phyloP scores from a whole-genome alignment of 1,284 basidiomycete genomes.

The Ganoderma sp. region DNA sequence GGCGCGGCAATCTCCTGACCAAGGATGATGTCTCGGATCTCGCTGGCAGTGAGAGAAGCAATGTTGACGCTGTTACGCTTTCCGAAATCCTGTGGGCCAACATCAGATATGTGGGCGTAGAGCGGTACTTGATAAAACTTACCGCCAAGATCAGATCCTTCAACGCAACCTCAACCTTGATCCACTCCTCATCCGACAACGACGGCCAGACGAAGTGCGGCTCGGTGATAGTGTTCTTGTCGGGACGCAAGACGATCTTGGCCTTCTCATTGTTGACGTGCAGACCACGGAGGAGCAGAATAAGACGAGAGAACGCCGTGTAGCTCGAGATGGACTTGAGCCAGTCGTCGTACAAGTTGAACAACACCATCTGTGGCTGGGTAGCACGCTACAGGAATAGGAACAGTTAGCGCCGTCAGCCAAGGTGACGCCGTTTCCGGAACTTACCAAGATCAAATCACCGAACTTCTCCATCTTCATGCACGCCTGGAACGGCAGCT shows the following conservation, averaged over 20 bases:
- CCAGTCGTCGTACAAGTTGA: conserved; percentile 99
- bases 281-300: conserved; percentile 92
- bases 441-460: conserved; percentile 85
- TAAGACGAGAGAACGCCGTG: conserved; percentile 98
- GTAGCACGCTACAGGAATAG: conserved; percentile 70
- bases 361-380: conserved; percentile 99
- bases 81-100: conserved; percentile 81
- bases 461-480: conserved; percentile 99
- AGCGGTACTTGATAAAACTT: conserved; percentile 34
- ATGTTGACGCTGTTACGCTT: conserved; percentile 99
- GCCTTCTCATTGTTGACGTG: conserved; percentile 99
- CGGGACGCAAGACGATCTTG: conserved; percentile 92
- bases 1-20: conserved; percentile 97
- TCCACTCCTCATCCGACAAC: conserved; percentile 96
- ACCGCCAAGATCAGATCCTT: conserved; percentile 91
- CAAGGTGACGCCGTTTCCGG: background rate
- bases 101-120: conserved; percentile 19
- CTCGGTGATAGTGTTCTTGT: conserved; percentile 95
- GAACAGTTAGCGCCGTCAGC: conserved; percentile 10
- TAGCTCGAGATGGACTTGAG: conserved; percentile 98
- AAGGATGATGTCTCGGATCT: conserved; percentile 96
- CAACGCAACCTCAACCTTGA: conserved; percentile 98
- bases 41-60: conserved; percentile 93
- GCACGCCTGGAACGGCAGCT: conserved; percentile 98
- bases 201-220: conserved; percentile 99